A percentile compares a stretch with the other conserved stretches of the same genome.
These are phyloP conservation scores for Musa itinerans DNA, from an alignment of 176 grass and related monocot species.

Conservation along the genomic window DNA sequence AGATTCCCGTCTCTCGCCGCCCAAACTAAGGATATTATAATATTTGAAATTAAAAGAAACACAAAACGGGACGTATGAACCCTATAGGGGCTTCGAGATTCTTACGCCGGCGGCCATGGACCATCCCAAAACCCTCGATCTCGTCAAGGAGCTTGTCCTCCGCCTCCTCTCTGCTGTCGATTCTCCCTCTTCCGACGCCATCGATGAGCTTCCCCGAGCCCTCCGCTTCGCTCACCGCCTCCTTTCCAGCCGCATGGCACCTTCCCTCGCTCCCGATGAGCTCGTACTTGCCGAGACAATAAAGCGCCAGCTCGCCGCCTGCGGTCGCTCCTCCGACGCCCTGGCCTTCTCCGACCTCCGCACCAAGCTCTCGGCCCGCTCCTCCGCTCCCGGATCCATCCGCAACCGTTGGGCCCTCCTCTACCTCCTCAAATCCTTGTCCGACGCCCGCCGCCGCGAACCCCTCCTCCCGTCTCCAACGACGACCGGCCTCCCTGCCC, in stretches of 20 bases:
- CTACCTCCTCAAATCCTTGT: slow-evolving; percentile 85
- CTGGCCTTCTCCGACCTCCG: slow-evolving; percentile 81
- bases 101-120: slow-evolving; percentile 36
- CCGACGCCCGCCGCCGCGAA: slow-evolving; percentile 35
- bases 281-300: slow-evolving; percentile 78
- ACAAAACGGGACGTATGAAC: slow-evolving; percentile 18
- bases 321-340: slow-evolving; percentile 55
- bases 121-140: slow-evolving; percentile 75
- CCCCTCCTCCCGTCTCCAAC: slow-evolving; percentile 24
- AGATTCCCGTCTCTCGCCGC: slow-evolving; percentile 19
- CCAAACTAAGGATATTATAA: not conserved
- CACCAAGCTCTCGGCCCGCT: slow-evolving; percentile 70
- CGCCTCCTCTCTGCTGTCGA: slow-evolving; percentile 41
- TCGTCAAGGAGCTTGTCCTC: slow-evolving; percentile 68
- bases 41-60: not conserved
- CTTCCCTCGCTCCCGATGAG: slow-evolving; percentile 57
- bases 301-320: slow-evolving; percentile 68
- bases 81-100: slow-evolving; percentile 27
- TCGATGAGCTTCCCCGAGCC: slow-evolving; percentile 27
- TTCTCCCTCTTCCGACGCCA: slow-evolving; percentile 1
- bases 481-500: slow-evolving; percentile 15
- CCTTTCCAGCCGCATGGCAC: slow-evolving; percentile 77
- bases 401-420: slow-evolving; percentile 81
- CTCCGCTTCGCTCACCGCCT: slow-evolving; percentile 65
- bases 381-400: slow-evolving; percentile 41